A percentile compares a stretch with the other conserved stretches of the same genome.
phyloP scores from a whole-genome alignment of 2,329 filamentous ascomycete genomes.

The Rhytidhysteron rufulum region DNA sequence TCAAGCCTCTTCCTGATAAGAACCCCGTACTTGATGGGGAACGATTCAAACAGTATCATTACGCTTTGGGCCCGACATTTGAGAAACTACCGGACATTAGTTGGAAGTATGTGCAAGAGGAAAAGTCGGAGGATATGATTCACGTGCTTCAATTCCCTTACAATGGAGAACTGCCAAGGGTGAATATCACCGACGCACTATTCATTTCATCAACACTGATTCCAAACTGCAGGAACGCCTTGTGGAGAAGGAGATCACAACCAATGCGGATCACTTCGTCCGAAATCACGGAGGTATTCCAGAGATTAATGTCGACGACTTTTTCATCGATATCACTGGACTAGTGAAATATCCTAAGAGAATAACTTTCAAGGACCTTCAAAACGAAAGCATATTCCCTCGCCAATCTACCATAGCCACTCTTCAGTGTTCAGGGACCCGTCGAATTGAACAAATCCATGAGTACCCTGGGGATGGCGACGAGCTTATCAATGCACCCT shows the following conservation, averaged over 20 bases:
- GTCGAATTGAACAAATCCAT: constrained; percentile 65
- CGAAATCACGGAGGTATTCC: constrained; percentile 71
- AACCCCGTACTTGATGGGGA: constrained; percentile 45
- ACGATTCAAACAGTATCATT: constrained; percentile 45
- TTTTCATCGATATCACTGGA: constrained; percentile 55
- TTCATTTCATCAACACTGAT: too few relatives aligned
- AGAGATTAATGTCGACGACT: constrained; percentile 56
- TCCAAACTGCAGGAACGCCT: constrained; percentile 46
- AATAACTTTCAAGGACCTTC: constrained; percentile 57
- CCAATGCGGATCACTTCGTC: constrained; percentile 63
- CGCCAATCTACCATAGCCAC: constrained; percentile 57
- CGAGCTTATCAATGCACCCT: constrained; percentile 46
- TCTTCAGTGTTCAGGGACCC: constrained; percentile 66
- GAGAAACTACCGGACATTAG: constrained; percentile 53
- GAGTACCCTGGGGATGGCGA: constrained; percentile 65
- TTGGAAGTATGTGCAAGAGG: constrained; percentile 43
- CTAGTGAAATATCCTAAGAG: constrained; percentile 56
- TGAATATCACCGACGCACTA: too few relatives aligned
- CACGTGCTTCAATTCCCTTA: constrained; percentile 47
- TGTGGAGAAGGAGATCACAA: constrained; percentile 56
- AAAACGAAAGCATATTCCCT: constrained; percentile 58
- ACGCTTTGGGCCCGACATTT: constrained; percentile 38
- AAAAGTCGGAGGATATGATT: constrained; percentile 46
- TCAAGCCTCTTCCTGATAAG: constrained; percentile 38
- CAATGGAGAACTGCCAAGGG: constrained; percentile 43